A percentile compares a stretch with the other conserved stretches of the same genome.
Evolutionary conservation across 2,329 filamentous ascomycete genomes (phyloP).

Genomic region (Alternaria gaisen): DNA sequence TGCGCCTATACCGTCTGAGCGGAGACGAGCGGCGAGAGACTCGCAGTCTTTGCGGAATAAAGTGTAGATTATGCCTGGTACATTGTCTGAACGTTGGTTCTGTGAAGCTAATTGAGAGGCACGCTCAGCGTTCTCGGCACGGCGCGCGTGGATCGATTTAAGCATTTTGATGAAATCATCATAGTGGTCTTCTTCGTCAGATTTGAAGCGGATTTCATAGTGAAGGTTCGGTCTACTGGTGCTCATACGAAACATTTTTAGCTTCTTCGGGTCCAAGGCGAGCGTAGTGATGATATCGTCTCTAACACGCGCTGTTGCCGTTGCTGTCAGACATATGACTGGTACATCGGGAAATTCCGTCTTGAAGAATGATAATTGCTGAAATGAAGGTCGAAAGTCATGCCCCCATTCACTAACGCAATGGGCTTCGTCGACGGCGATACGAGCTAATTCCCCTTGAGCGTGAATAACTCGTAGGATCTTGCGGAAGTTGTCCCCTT

Average conservation of each 20-base stretch:
- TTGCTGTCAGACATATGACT: slow-evolving; percentile 92
- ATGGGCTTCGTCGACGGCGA: slow-evolving; percentile 94
- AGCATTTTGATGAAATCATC: slow-evolving; percentile 81
- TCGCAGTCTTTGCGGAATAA: slow-evolving; percentile 79
- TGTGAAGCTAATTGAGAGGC: slow-evolving; percentile 65
- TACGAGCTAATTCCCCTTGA: slow-evolving; percentile 84
- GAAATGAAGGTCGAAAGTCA: slow-evolving; percentile 94
- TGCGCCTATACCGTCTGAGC: slow-evolving; percentile 74
- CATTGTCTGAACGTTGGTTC: slow-evolving; percentile 65
- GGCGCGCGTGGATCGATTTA: slow-evolving; percentile 73
- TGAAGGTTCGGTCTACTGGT: slow-evolving; percentile 87
- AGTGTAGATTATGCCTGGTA: slow-evolving; percentile 83
- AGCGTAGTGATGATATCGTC: slow-evolving; percentile 83
- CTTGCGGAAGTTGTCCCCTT: slow-evolving; percentile 77
- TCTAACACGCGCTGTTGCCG: slow-evolving; percentile 81
- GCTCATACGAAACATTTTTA: slow-evolving; percentile 82
- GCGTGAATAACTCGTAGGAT: slow-evolving; percentile 76
- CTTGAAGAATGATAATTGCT: slow-evolving; percentile 85
- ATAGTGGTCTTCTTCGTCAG: slow-evolving; percentile 77
- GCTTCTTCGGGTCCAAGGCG: slow-evolving; percentile 68
- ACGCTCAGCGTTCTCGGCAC: slow-evolving; percentile 65
- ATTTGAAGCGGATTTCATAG: slow-evolving; percentile 86
- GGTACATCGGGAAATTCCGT: slow-evolving; percentile 83
- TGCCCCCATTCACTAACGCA: slow-evolving; percentile 99
- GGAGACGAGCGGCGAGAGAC: slow-evolving; percentile 70